Evolutionary conservation across 768 basidiomycete species (phyloP).

Genomic region (Phlebiopsis flavidoalba): DNA sequence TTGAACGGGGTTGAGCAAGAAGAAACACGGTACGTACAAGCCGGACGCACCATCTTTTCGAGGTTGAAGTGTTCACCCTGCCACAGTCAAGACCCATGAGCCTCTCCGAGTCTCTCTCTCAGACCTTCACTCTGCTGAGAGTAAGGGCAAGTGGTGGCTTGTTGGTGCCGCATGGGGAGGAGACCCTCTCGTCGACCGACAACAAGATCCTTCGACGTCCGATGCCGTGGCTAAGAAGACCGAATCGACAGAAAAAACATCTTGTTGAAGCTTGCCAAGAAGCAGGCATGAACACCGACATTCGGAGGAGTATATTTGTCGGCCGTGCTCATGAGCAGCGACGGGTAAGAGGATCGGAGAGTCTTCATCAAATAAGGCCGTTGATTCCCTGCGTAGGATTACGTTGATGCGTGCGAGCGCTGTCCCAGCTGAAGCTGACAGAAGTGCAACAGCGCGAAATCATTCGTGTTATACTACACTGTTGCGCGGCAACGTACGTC

Average conservation of each 20-base stretch:
- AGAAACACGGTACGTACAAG: conserved; percentile 53
- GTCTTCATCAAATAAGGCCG: neutral
- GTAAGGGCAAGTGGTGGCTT: conserved; percentile 97
- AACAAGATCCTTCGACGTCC: conserved; percentile 34
- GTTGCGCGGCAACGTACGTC: conserved; percentile 76
- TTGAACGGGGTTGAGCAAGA: conserved; percentile 71
- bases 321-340: conserved; percentile 95
- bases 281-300: conserved; percentile 98
- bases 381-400: conserved; percentile 58
- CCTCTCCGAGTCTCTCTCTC: conserved; percentile 78
- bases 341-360: conserved; percentile 49
- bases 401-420: conserved; percentile 90
- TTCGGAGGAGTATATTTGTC: conserved; percentile 86
- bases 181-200: conserved; percentile 79
- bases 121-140: conserved; percentile 82
- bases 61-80: conserved; percentile 1
- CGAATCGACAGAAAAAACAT: conserved; percentile 30
- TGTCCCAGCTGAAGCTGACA: conserved; percentile 75
- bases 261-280: conserved; percentile 76
- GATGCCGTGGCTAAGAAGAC: conserved; percentile 23
- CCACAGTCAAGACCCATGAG: conserved; percentile 73
- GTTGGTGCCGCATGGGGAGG: conserved; percentile 96
- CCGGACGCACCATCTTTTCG: neutral
- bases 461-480: conserved; percentile 87
- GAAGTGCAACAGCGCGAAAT: conserved; percentile 94